phyloP scores from a whole-genome alignment of 164 flowering plant species.

The Berberis thunbergii region DNA sequence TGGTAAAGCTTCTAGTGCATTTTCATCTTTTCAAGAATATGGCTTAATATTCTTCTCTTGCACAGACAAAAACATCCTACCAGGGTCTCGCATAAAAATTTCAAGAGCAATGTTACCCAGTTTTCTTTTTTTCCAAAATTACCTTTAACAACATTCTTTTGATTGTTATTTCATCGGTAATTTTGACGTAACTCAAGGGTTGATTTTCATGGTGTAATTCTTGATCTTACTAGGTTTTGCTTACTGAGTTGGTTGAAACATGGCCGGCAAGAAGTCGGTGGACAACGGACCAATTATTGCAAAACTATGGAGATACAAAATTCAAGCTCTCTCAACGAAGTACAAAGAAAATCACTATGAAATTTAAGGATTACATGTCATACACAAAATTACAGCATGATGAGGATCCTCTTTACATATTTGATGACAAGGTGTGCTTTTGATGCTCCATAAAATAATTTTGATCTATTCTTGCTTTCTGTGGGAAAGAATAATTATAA shows the following conservation, averaged over 20 bases:
- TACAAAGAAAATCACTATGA: slow-evolving; percentile 57
- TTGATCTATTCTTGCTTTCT: too few species aligned
- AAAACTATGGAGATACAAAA: slow-evolving; percentile 58
- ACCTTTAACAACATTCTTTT: too few species aligned
- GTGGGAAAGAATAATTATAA: neutral
- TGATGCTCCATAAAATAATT: too few species aligned
- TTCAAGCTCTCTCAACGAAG: slow-evolving; percentile 82
- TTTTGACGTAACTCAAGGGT: too few species aligned
- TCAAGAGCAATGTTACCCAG: too few species aligned
- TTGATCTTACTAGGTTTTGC: slow-evolving; percentile 43
- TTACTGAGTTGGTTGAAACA: slow-evolving; percentile 59
- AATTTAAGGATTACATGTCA: slow-evolving; percentile 73
- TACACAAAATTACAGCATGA: slow-evolving; percentile 85
- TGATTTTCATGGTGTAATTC: neutral
- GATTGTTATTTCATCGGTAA: too few species aligned
- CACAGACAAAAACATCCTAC: too few species aligned
- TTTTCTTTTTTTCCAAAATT: too few species aligned
- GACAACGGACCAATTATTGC: slow-evolving; percentile 53
- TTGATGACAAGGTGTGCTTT: slow-evolving; percentile 73
- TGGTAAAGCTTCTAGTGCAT: too few species aligned
- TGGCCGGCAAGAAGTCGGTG: slow-evolving; percentile 84
- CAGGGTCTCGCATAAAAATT: too few species aligned
- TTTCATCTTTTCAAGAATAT: too few species aligned
- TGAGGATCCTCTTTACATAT: slow-evolving; percentile 93
- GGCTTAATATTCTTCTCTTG: too few species aligned